Percentiles rank a stretch among this genome's conserved stretches.
Conservation (phyloP, 2,329 filamentous ascomycete genomes). For the Bipolaris cookei region DNA sequence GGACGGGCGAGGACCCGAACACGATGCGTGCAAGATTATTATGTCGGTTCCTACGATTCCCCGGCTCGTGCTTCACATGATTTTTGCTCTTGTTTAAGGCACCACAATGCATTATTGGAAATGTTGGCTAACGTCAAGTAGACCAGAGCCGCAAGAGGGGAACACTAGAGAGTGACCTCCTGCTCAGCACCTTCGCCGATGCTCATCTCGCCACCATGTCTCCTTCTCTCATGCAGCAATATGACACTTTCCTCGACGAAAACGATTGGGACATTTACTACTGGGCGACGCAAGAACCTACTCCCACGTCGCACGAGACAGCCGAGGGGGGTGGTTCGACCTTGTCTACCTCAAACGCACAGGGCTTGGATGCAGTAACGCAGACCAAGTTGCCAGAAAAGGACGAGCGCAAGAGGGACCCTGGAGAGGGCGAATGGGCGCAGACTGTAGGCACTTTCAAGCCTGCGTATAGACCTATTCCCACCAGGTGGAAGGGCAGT, state of each 20-base stretch:
- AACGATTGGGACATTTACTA: slow-evolving; percentile 99
- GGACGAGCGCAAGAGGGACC: slow-evolving; percentile 58
- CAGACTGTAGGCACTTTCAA: slow-evolving; percentile 95
- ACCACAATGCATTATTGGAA: not conserved
- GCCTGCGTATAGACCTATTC: slow-evolving; percentile 90
- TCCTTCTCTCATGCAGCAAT: slow-evolving; percentile 74
- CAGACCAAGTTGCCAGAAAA: slow-evolving; percentile 53
- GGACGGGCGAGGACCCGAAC: slow-evolving; percentile 79
- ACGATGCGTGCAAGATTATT: slow-evolving; percentile 89
- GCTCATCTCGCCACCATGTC: slow-evolving; percentile 77
- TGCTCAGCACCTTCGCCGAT: slow-evolving; percentile 94
- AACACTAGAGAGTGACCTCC: slow-evolving; percentile 92
- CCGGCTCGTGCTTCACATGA: not conserved
- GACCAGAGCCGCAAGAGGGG: slow-evolving; percentile 97
- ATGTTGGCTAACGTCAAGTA: slow-evolving; percentile 47
- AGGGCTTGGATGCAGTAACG: slow-evolving; percentile 54
- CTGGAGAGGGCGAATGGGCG: slow-evolving; percentile 82
- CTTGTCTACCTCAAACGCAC: slow-evolving; percentile 52
- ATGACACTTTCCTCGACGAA: slow-evolving; percentile 93
- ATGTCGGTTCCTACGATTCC: slow-evolving; percentile 57
- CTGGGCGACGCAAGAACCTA: slow-evolving; percentile 89
- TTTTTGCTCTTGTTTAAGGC: not conserved
- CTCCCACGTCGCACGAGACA: slow-evolving; percentile 63
- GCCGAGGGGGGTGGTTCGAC: slow-evolving; percentile 60
- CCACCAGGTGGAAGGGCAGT: slow-evolving; percentile 81